These are phyloP conservation scores for Phytophthora palmivora DNA, from an alignment of 352 stramenopile species.

Conservation along the genomic window DNA sequence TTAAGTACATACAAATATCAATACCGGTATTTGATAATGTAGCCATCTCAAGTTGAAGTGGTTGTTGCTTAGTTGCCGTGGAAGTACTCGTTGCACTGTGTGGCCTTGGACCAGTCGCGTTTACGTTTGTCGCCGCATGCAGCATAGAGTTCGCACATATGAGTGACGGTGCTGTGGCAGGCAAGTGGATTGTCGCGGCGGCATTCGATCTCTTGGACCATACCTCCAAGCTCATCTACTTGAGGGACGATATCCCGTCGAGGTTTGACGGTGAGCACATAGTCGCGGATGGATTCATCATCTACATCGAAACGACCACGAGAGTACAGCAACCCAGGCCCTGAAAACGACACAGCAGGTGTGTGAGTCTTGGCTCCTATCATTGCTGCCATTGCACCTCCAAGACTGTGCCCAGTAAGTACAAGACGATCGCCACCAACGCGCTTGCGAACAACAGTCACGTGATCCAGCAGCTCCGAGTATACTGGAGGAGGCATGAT, in stretches of 20 bases:
- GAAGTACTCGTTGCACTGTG: constrained; percentile 78
- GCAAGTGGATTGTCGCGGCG: constrained; percentile 76
- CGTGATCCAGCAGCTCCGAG: constrained; percentile 71
- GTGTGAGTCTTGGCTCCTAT: constrained; percentile 85
- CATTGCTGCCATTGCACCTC: constrained; percentile 87
- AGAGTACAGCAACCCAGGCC: constrained; percentile 79
- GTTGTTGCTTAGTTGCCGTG: constrained; percentile 19
- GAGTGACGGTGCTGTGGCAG: constrained; percentile 86
- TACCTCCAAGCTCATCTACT: constrained; percentile 81
- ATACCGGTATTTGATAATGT: constrained; percentile 12
- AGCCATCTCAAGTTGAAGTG: constrained; percentile 28
- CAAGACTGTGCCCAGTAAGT: constrained; percentile 85
- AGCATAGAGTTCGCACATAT: constrained; percentile 86
- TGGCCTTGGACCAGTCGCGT: constrained; percentile 80
- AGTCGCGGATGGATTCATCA: constrained; percentile 80
- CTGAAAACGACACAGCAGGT: constrained; percentile 84
- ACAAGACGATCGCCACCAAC: constrained; percentile 76
- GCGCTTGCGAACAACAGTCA: constrained; percentile 58
- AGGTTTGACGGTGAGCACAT: constrained; percentile 89
- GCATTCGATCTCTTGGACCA: constrained; percentile 92
- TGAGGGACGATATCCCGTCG: constrained; percentile 79
- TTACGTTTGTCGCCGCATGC: constrained; percentile 81
- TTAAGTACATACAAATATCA: constrained; percentile 4
- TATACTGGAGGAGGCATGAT: constrained; percentile 88
- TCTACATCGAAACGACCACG: constrained; percentile 78